Base-by-base conservation (phyloP, 257 asterid species). In the Knoxia roxburghii region DNA sequence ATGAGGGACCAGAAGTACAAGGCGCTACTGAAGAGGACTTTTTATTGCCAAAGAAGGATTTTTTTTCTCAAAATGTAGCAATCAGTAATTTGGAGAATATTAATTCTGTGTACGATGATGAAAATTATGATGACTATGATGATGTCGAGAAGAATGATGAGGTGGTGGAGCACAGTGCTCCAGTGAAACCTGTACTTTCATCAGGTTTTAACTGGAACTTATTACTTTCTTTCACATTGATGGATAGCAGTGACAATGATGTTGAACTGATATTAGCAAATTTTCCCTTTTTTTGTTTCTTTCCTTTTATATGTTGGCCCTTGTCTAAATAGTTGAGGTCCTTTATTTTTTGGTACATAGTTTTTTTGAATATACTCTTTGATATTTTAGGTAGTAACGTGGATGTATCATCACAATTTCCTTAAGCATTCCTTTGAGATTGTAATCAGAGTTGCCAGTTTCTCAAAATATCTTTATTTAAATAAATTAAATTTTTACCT, bases 1-100 rank as follows among this genome's bases (percentile, higher is more conserved):
- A 94, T 78, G 99, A 94, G 68, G 99, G 99, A 69, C 99, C 99
- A 40, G 99, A 94, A 86, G 86, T 94, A 55, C 95, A 87, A 75
- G 78, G 83, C 74, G 87, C 84, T 50, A 86, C 96, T 0, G 99
- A 94, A 82, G 99, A 94, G 82, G 99, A 93, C 80, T 83, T 77
- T 82, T 69, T 93, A 81, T 79, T 91, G 76, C 87, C 96, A 29
- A 86, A 77, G 73, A 86, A 76, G 78, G 87, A 87, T 54, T 94
- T 76, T 61, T 73, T 85, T 79, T 75, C 96, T 35, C 75, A 74
- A 66, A 87, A 84, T 80, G 85, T 90, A 70, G 69, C 89, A 24
- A 72, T 74, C 53, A 67, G 82, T 77, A 79, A 88, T 68, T 66
- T 88, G 71, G 84, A 72, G 75, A 85, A 84, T 60, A 62, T 73